A percentile compares a stretch with the other conserved stretches of the same genome.
These are phyloP conservation scores for Penicillium oxalicum DNA, from an alignment of 2,329 filamentous ascomycete species.

Conservation along the genomic window DNA sequence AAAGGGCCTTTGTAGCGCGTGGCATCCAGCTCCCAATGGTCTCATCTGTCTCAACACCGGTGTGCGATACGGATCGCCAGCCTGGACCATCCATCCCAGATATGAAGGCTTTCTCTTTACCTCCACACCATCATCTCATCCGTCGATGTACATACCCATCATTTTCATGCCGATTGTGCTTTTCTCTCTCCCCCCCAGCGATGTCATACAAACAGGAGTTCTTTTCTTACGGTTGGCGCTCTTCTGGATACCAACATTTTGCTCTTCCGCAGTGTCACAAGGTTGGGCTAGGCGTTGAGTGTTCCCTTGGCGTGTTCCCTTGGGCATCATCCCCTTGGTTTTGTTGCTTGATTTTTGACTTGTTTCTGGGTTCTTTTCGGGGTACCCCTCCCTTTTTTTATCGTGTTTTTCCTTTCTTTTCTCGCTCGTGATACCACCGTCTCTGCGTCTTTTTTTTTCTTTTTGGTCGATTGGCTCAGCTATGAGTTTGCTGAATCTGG, in stretches of 20 bases:
- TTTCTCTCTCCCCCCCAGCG: constrained; percentile 3
- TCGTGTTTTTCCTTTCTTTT: too few relatives aligned
- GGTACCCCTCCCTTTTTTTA: background rate
- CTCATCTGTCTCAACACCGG: too few relatives aligned
- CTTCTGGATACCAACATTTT: background rate
- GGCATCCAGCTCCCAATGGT: too few relatives aligned
- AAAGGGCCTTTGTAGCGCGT: too few relatives aligned
- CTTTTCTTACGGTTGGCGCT: background rate
- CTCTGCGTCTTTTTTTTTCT: too few relatives aligned
- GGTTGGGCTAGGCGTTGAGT: constrained; percentile 6
- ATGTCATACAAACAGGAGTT: constrained; percentile 18
- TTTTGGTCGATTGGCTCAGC: too few relatives aligned
- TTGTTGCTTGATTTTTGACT: background rate
- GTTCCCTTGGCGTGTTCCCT: constrained; percentile 12
- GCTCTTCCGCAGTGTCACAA: background rate
- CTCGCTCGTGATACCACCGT: too few relatives aligned
- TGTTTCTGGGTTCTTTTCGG: background rate
- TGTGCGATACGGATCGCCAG: too few relatives aligned
- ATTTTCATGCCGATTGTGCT: background rate
- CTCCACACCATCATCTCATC: constrained; percentile 10
- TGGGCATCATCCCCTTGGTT: constrained; percentile 10
- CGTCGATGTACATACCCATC: constrained; percentile 14
- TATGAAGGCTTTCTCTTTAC: too few relatives aligned
- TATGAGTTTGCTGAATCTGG: too few relatives aligned
- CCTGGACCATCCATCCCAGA: too few relatives aligned